Evolutionary conservation across 2,329 filamentous ascomycete species (phyloP), one percentile per base, ranked within the genome.

Genomic region (Cryphonectria japonica): DNA sequence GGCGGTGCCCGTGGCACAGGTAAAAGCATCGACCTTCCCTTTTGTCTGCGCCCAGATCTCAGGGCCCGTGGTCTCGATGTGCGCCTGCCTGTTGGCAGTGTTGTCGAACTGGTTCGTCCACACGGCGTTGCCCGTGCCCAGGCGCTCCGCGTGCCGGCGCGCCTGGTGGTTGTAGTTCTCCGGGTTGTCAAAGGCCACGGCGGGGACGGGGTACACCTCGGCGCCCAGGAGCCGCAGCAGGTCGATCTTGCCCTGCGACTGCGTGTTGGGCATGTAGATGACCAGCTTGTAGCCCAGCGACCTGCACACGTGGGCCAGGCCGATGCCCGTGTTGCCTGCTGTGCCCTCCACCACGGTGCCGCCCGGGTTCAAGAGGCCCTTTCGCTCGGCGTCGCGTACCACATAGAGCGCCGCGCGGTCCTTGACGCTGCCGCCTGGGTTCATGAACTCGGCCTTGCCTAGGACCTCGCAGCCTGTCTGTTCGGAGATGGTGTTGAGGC

Each of bases 81-180:
- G 96, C 64, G 96, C 96, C 78, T 93, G 91, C 67, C 96, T 88
- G 83, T 99, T 99, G 68, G 96, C 96, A 67, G 87, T 90, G 84
- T 99, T 99, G 81, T 99, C 96, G 83, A 99, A 99, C 83, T 99
- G 96, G 83, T 99, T 97, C 61, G 96, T 99, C 96, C 96, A 99
- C 19, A 98, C 95, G 11, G 95, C 94, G 77, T 96, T 96, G 22
- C 93, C 91, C 77, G 95, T 95, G 22, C 93, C 91, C 65, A 97
- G 83, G 2, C 86, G 81, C 80, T 96, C 94, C n/a, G 96, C 96
- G 82, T 98, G 95, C 59, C 95, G 86, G 72, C 88, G 88, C 5
- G 96, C 96, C 85, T 97, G 95, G 83, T 98, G 95, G 84, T 99
- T 99, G 87, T 98, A 99, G 84, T 99, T 99, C 61, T 94, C 86